These are phyloP conservation scores for Fusarium sp. DNA, from an alignment of 2,329 filamentous ascomycete species.

Conservation along the genomic window DNA sequence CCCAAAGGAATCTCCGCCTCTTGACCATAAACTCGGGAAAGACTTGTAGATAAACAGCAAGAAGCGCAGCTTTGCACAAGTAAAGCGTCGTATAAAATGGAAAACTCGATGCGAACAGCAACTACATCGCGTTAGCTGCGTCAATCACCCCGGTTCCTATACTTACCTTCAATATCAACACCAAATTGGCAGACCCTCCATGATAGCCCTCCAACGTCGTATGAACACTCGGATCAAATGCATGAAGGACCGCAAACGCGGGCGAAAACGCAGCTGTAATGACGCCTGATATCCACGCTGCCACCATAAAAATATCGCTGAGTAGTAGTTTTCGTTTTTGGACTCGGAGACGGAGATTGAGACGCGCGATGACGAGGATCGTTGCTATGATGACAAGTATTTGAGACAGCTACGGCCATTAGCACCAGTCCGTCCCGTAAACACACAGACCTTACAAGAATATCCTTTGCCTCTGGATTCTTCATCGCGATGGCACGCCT, in stretches of 20 bases:
- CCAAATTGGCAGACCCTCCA: not conserved
- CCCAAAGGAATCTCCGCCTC: slow-evolving; percentile 17
- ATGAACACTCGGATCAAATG: slow-evolving; percentile 21
- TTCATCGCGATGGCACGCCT: not conserved
- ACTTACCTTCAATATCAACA: slow-evolving; percentile 18
- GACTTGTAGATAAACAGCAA: slow-evolving; percentile 19
- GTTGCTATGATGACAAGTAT: slow-evolving; percentile 19
- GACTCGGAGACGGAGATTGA: slow-evolving; percentile 25
- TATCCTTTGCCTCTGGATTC: not conserved
- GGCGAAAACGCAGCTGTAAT: slow-evolving; percentile 14
- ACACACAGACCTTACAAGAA: not conserved
- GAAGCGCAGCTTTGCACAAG: slow-evolving; percentile 31
- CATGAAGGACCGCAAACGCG: not conserved
- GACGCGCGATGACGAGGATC: slow-evolving; percentile 18
- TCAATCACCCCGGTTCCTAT: rapidly evolving
- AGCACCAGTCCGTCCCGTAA: rapidly evolving
- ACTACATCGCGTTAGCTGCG: not conserved
- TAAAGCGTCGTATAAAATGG: slow-evolving; percentile 38
- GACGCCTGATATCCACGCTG: slow-evolving; percentile 19
- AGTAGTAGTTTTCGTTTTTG: slow-evolving; percentile 18
- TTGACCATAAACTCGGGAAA: slow-evolving; percentile 30
- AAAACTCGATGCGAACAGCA: slow-evolving; percentile 20
- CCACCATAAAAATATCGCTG: slow-evolving; percentile 31
- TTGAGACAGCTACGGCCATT: not conserved
- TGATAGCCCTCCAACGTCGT: slow-evolving; percentile 6